A percentile compares a stretch with the other conserved stretches of the same genome.
These are phyloP conservation scores for Dactylonectria estremocensis DNA, from an alignment of 2,329 filamentous ascomycete genomes.

Conservation along the genomic window DNA sequence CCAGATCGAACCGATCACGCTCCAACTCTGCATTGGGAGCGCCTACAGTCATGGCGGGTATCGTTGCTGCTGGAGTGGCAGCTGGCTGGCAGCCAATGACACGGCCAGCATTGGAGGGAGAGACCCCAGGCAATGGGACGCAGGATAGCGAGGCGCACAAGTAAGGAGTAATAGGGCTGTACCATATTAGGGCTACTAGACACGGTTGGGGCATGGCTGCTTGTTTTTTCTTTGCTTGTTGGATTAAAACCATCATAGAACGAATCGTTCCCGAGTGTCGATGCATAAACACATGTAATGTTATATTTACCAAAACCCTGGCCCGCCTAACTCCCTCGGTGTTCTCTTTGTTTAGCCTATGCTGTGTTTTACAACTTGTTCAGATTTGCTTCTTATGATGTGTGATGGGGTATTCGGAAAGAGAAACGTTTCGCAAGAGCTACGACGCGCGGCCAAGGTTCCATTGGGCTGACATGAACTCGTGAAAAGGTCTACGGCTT, in stretches of 20 bases:
- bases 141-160: slow-evolving; percentile 45
- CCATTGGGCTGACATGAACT: background rate
- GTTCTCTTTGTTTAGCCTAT: background rate
- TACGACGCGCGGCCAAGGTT: slow-evolving; percentile 10
- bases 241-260: slow-evolving; percentile 43
- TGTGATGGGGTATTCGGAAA: background rate
- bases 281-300: slow-evolving; percentile 20
- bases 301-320: slow-evolving; percentile 22
- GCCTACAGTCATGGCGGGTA: slow-evolving; percentile 86
- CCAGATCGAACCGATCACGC: slow-evolving; percentile 76
- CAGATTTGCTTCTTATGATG: too few species aligned
- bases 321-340: too few species aligned
- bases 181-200: slow-evolving; percentile 36
- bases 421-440: slow-evolving; percentile 6
- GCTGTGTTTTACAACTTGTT: too few species aligned
- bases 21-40: slow-evolving; percentile 81
- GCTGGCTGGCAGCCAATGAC: slow-evolving; percentile 81
- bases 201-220: slow-evolving; percentile 30
- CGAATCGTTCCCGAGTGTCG: slow-evolving; percentile 20
- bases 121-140: slow-evolving; percentile 32
- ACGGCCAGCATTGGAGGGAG: slow-evolving; percentile 44
- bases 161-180: slow-evolving; percentile 44
- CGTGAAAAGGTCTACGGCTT: background rate
- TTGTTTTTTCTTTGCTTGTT: slow-evolving; percentile 37
- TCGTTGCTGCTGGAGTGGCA: slow-evolving; percentile 82